phyloP scores from a whole-genome alignment of 164 flowering plant genomes.

The Magnolia kwangsiensis region DNA sequence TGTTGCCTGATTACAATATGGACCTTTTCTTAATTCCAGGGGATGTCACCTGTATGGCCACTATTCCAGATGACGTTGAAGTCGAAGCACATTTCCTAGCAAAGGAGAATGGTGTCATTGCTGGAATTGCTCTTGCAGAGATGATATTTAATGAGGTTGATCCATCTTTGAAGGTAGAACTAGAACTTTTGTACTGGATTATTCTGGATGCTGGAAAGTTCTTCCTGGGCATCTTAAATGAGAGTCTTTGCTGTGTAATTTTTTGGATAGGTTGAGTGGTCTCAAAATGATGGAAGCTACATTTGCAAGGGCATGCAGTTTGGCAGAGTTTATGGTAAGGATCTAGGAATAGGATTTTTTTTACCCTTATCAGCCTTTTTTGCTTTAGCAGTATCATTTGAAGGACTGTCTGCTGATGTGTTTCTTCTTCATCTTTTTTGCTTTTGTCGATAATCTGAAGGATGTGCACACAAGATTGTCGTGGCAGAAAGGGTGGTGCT shows the following conservation, averaged over 20 bases:
- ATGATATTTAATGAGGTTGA: slow-evolving; percentile 88
- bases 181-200: slow-evolving; percentile 9
- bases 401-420: not conserved
- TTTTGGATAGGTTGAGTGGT: slow-evolving; percentile 76
- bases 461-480: slow-evolving; percentile 77
- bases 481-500: slow-evolving; percentile 91
- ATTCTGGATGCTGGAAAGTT: slow-evolving; percentile 2
- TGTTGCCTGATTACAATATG: not conserved
- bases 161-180: slow-evolving; percentile 73
- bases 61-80: slow-evolving; percentile 73
- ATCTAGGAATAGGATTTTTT: not conserved
- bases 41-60: slow-evolving; percentile 92
- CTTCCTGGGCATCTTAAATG: not conserved
- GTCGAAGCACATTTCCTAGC: slow-evolving; percentile 90
- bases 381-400: not conserved
- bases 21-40: slow-evolving; percentile 37
- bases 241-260: not conserved
- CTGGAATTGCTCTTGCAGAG: slow-evolving; percentile 87
- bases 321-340: slow-evolving; percentile 80
- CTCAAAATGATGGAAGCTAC: slow-evolving; percentile 68
- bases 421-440: not conserved
- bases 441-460: slow-evolving; percentile 36
- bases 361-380: not conserved
- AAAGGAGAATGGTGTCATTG: slow-evolving; percentile 88
- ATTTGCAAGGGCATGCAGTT: slow-evolving; percentile 71